Evolutionary conservation across 441 rosid species (phyloP).

Genomic region (Mallotus repandus): DNA sequence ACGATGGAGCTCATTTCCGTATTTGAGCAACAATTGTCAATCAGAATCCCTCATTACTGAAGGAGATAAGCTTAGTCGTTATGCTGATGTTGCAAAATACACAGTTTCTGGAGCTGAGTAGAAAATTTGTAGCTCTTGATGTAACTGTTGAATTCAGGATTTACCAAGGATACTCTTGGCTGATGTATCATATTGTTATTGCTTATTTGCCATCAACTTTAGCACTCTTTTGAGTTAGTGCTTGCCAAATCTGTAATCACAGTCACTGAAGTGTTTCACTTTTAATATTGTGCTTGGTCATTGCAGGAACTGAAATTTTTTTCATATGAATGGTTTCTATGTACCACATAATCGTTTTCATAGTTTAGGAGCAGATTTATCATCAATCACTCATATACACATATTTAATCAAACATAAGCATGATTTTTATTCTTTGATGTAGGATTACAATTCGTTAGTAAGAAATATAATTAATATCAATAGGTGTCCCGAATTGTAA

Average conservation of each 20-base stretch:
- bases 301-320: constrained; percentile 7
- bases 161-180: neutral
- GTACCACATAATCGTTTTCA: neutral
- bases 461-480: too few species aligned
- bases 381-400: neutral
- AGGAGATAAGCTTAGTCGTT: constrained; percentile 70
- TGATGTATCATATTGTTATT: neutral
- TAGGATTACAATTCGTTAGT: too few species aligned
- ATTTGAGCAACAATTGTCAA: constrained; percentile 73
- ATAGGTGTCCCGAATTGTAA: too few species aligned
- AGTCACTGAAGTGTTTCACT: neutral
- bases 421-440: too few species aligned
- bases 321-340: neutral
- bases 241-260: too few species aligned
- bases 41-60: constrained; percentile 75
- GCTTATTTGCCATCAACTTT: too few species aligned
- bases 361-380: constrained; percentile 11
- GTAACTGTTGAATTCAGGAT: neutral
- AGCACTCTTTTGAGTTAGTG: too few species aligned
- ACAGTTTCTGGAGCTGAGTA: constrained; percentile 41
- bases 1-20: constrained; percentile 86
- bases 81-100: constrained; percentile 68
- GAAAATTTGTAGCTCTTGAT: constrained; percentile 29
- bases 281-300: neutral
- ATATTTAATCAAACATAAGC: too few species aligned